phyloP scores from a whole-genome alignment of 768 basidiomycete genomes.

The Russula compacta region DNA sequence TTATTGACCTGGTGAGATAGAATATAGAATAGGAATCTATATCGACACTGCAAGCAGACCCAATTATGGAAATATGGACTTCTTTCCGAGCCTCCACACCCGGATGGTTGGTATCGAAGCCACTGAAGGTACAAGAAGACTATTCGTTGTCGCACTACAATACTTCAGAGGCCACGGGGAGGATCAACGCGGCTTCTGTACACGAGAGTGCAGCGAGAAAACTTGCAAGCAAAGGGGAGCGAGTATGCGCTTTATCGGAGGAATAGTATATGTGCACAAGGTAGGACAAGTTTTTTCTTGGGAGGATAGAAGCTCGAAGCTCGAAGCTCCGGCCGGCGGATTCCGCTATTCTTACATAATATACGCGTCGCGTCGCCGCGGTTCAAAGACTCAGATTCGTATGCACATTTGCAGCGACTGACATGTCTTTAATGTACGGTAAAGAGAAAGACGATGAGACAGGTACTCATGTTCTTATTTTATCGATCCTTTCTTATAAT shows the following conservation, averaged over 20 bases:
- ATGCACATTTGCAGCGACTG: background rate
- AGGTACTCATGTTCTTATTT: background rate
- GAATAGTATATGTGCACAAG: background rate
- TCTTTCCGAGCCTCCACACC: slow-evolving; percentile 10
- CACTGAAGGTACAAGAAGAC: slow-evolving; percentile 1
- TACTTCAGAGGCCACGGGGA: slow-evolving; percentile 32
- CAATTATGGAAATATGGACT: slow-evolving; percentile 1
- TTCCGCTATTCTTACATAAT: slow-evolving; percentile 3
- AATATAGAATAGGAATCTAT: background rate
- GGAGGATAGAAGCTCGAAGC: too few species aligned
- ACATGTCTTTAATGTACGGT: slow-evolving; percentile 55
- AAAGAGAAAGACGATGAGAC: slow-evolving; percentile 46
- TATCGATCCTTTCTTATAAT: background rate
- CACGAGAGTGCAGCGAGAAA: slow-evolving; percentile 20
- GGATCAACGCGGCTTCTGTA: slow-evolving; percentile 29
- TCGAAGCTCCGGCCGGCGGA: background rate
- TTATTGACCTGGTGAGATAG: background rate
- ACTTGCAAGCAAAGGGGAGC: background rate
- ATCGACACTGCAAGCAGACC: too few species aligned
- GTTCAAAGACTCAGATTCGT: too few species aligned
- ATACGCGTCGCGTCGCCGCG: slow-evolving; percentile 11
- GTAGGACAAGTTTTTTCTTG: background rate
- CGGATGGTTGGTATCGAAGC: background rate
- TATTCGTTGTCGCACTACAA: slow-evolving; percentile 26
- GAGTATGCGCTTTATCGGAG: background rate